These are phyloP conservation scores for Monilinia aucupariae DNA, from an alignment of 2,329 filamentous ascomycete genomes.

Conservation along the genomic window DNA sequence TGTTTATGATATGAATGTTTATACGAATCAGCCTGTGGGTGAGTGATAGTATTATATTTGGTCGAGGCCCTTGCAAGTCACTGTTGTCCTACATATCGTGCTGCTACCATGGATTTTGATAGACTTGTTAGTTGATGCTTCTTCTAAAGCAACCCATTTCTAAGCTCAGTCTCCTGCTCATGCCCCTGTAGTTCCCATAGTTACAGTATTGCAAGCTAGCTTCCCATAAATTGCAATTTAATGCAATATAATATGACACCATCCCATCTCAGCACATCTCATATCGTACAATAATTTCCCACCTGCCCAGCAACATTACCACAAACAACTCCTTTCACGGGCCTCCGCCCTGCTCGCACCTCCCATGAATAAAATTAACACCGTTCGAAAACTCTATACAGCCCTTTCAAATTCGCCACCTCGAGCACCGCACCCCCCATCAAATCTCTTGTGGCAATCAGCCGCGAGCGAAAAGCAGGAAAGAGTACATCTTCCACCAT, in stretches of 20 bases:
- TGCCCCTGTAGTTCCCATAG: not conserved
- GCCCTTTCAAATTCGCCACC: conserved; percentile 82
- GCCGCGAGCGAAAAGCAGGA: conserved; percentile 74
- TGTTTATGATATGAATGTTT: not conserved
- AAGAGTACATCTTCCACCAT: conserved; percentile 84
- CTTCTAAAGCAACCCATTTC: not conserved
- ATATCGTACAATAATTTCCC: not conserved
- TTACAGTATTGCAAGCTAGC: not conserved
- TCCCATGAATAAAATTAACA: conserved; percentile 51
- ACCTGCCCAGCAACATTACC: too few species aligned
- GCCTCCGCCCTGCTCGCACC: not conserved
- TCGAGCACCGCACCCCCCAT: conserved; percentile 73
- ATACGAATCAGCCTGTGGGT: too few species aligned
- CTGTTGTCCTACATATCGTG: not conserved
- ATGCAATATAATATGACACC: not conserved
- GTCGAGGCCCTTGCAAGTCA: not conserved
- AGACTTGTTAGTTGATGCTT: not conserved
- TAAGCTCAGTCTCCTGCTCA: not conserved
- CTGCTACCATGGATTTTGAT: not conserved
- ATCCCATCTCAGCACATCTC: not conserved
- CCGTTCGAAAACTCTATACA: conserved; percentile 92
- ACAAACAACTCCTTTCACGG: not conserved
- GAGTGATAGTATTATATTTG: not conserved
- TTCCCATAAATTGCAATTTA: not conserved
- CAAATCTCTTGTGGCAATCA: conserved; percentile 75